Conservation (phyloP, 805 yeast genomes). For the Metschnikowia picachoensis region DNA sequence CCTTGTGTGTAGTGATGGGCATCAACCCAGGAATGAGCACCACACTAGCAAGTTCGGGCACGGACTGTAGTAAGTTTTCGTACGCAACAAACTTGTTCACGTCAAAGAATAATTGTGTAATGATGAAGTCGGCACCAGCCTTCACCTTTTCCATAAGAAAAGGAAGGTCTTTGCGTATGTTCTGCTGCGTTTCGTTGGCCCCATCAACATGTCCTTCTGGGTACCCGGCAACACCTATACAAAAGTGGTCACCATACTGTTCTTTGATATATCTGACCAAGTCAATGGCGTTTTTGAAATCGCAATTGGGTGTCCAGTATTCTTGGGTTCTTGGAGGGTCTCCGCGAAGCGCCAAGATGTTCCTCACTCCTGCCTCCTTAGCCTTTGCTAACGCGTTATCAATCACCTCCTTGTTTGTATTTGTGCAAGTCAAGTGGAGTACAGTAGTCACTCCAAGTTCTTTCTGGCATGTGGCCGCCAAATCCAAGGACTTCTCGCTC, state of each 20-base stretch:
- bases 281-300: conserved; percentile 78
- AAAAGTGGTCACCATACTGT: conserved; percentile 74
- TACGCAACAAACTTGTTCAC: conserved; percentile 69
- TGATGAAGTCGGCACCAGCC: conserved; percentile 93
- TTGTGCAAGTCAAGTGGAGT: conserved; percentile 93
- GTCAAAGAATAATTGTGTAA: conserved; percentile 90
- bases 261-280: conserved; percentile 74
- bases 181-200: conserved; percentile 61
- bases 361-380: conserved; percentile 71
- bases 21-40: conserved; percentile 82
- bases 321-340: conserved; percentile 87
- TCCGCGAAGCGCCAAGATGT: conserved; percentile 90
- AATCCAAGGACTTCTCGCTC: conserved; percentile 75
- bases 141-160: conserved; percentile 76
- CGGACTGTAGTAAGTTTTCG: conserved; percentile 48
- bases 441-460: conserved; percentile 85
- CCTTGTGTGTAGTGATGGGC: conserved; percentile 83
- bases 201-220: conserved; percentile 98
- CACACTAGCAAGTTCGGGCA: conserved; percentile 40
- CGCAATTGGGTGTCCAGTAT: conserved; percentile 51
- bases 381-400: conserved; percentile 77
- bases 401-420: conserved; percentile 71
- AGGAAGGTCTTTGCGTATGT: conserved; percentile 67
- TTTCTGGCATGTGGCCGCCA: conserved; percentile 72
- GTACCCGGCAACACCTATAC: conserved; percentile 96